These are phyloP conservation scores for Cutaneotrichosporon sp. DNA, from an alignment of 1,284 basidiomycete species.

Conservation along the genomic window DNA sequence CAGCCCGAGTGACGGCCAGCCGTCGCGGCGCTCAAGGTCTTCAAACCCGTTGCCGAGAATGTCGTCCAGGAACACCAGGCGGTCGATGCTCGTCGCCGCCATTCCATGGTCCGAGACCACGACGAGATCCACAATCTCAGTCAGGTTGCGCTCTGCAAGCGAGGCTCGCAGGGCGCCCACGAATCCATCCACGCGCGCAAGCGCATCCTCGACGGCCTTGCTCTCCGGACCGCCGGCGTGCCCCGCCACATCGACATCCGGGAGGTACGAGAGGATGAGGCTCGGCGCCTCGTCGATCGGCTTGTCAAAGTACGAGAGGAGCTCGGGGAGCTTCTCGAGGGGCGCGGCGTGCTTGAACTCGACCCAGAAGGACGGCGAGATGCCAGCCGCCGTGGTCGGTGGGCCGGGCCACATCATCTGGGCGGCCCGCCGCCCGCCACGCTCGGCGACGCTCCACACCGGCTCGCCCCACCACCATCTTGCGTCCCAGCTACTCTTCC, in stretches of 20 bases:
- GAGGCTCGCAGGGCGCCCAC: slow-evolving; percentile 66
- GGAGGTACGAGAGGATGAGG: slow-evolving; percentile 67
- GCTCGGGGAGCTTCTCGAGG: slow-evolving; percentile 68
- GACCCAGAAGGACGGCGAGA: slow-evolving; percentile 69
- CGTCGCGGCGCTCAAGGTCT: slow-evolving; percentile 71
- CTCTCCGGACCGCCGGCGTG: slow-evolving; percentile 73
- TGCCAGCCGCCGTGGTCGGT: slow-evolving; percentile 65
- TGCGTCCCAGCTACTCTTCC: slow-evolving; percentile 64
- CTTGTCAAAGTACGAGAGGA: slow-evolving; percentile 74
- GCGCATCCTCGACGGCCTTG: not conserved
- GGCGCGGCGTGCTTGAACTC: slow-evolving; percentile 65
- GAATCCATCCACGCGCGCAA: slow-evolving; percentile 61
- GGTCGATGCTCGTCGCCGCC: slow-evolving; percentile 76
- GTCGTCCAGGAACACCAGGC: slow-evolving; percentile 77
- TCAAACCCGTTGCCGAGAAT: slow-evolving; percentile 71
- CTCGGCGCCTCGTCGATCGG: slow-evolving; percentile 70
- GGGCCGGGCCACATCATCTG: slow-evolving; percentile 94
- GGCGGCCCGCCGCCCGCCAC: slow-evolving; percentile 71
- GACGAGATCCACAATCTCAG: slow-evolving; percentile 79
- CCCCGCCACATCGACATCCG: slow-evolving; percentile 60
- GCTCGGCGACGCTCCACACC: slow-evolving; percentile 83
- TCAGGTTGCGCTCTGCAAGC: slow-evolving; percentile 71
- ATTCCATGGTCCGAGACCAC: slow-evolving; percentile 94
- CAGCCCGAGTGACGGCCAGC: slow-evolving; percentile 34
- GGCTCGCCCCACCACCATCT: slow-evolving; percentile 88